A percentile compares a stretch with the other conserved stretches of the same genome.
Conservation (phyloP, 2,329 filamentous ascomycete genomes). For the Aureobasidium sp. region DNA sequence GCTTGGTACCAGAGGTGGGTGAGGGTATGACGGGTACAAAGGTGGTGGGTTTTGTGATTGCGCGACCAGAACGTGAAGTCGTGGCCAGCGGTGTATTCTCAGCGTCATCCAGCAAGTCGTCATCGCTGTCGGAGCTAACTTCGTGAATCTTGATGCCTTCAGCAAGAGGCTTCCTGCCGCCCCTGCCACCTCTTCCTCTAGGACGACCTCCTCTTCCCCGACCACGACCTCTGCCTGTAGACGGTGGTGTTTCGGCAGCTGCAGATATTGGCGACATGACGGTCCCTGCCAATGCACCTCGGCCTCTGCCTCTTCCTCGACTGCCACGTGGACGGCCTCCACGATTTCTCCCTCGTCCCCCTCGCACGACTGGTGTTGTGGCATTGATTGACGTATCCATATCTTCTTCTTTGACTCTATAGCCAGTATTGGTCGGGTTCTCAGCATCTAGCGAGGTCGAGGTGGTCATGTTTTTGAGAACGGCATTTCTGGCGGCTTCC, state of each 20-base stretch:
- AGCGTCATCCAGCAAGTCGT: slow-evolving; percentile 30
- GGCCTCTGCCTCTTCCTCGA: slow-evolving; percentile 17
- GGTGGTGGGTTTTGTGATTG: slow-evolving; percentile 58
- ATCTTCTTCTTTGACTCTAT: not conserved
- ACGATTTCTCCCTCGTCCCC: slow-evolving; percentile 20
- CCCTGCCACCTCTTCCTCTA: slow-evolving; percentile 20
- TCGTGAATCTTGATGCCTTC: slow-evolving; percentile 26
- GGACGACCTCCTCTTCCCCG: slow-evolving; percentile 24
- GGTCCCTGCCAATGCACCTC: slow-evolving; percentile 20
- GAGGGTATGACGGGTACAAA: slow-evolving; percentile 50
- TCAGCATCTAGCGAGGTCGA: not conserved
- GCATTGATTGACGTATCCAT: not conserved
- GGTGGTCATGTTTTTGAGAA: slow-evolving; percentile 39
- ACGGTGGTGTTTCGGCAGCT: slow-evolving; percentile 21
- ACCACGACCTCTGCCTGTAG: slow-evolving; percentile 34
- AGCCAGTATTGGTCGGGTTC: not conserved
- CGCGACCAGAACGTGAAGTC: slow-evolving; percentile 68
- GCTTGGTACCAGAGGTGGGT: slow-evolving; percentile 43
- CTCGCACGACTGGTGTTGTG: slow-evolving; percentile 8
- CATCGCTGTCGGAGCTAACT: slow-evolving; percentile 23
- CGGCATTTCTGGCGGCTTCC: slow-evolving; percentile 41
- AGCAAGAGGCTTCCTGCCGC: slow-evolving; percentile 19
- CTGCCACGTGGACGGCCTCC: slow-evolving; percentile 17
- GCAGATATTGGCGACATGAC: slow-evolving; percentile 18
- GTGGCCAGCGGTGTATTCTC: slow-evolving; percentile 49